Evolutionary conservation across 768 basidiomycete species (phyloP), one percentile per base, ranked within the genome.

Genomic region (Sarcomyxa edulis): DNA sequence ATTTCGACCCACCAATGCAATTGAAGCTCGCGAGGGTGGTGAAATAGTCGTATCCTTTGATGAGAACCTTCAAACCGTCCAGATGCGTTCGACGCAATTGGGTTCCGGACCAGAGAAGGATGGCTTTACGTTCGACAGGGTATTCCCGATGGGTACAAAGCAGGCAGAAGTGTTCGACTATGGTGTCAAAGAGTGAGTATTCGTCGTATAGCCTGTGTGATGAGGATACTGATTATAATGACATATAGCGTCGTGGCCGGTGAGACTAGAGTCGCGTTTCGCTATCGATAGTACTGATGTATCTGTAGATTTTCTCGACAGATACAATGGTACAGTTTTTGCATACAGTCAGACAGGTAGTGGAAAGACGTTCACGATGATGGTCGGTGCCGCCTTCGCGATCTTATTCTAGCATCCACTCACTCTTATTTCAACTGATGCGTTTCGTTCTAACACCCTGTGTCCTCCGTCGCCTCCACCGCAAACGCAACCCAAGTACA

Each of bases 111-210:
- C 93, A 32, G 94, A 96, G 69, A 95, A 81, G 68, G 88, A 93
- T 70, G 95, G 95, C 19, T 99, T 99, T 66, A 93, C 92, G 24
- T 95, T 97, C 54, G 96, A 99, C 61, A 76, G 94, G 46, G 92
- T 95, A 15, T 99, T 99, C 60, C 84, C 91, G 40, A 91, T 94
- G 72, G 78, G 72, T 27, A 90, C 94, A 30, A 74, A 80, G 60
- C 96, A 99, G 60, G 66, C 79, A 38, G 92, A 97, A 61, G 92
- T 99, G 32, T 99, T 97, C 58, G 94, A 98, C 61, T 99, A 96
- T 59, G 96, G 96, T 37, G 90, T 99, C 28, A 95, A 93, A 62
- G 95, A 93, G 89, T 91, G 55, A 64, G 88, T 72, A 15, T 42
- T n/a, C n/a, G n/a, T n/a, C 35, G 35, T 32, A 12, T n/a, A n/a